Evolutionary conservation across 176 grass and related monocot species (phyloP).

Genomic region (Carex littledalei): DNA sequence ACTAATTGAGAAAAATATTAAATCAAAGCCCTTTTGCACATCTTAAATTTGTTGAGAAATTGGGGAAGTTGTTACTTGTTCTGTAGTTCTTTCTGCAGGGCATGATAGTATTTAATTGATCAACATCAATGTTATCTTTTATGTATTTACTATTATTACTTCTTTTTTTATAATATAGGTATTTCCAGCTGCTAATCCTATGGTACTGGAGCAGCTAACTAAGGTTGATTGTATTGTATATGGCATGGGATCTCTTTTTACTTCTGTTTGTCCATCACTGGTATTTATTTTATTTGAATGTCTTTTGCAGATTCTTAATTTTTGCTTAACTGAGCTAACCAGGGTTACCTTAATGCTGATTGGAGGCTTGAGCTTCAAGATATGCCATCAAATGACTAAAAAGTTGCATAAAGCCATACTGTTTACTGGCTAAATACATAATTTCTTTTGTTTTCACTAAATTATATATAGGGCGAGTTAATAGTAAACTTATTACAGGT

Average conservation of each 20-base stretch:
- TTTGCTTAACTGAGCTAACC: not conserved
- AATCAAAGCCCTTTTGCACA: not conserved
- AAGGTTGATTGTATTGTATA: slow-evolving; percentile 87
- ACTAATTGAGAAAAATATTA: not conserved
- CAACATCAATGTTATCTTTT: not conserved
- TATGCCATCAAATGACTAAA: not conserved
- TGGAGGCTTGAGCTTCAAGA: not conserved
- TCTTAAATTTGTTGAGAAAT: not conserved
- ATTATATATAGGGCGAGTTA: not conserved
- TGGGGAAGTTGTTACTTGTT: not conserved
- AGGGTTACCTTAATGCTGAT: not conserved
- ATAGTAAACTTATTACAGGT: slow-evolving; percentile 49
- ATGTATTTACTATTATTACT: not conserved
- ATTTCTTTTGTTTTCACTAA: not conserved
- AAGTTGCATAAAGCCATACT: slow-evolving; percentile 13
- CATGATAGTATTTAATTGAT: not conserved
- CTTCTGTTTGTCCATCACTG: slow-evolving; percentile 89
- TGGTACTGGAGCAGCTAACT: slow-evolving; percentile 81
- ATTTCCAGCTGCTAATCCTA: slow-evolving; percentile 70
- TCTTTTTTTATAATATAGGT: slow-evolving; percentile 41
- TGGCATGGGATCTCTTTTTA: slow-evolving; percentile 97
- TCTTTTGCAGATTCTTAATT: not conserved
- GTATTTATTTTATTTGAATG: slow-evolving; percentile 31
- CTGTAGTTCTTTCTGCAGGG: not conserved
- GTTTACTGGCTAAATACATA: not conserved